phyloP scores from a whole-genome alignment of 1,139 yeast species.

The Sugiyamaella xylanicola region DNA sequence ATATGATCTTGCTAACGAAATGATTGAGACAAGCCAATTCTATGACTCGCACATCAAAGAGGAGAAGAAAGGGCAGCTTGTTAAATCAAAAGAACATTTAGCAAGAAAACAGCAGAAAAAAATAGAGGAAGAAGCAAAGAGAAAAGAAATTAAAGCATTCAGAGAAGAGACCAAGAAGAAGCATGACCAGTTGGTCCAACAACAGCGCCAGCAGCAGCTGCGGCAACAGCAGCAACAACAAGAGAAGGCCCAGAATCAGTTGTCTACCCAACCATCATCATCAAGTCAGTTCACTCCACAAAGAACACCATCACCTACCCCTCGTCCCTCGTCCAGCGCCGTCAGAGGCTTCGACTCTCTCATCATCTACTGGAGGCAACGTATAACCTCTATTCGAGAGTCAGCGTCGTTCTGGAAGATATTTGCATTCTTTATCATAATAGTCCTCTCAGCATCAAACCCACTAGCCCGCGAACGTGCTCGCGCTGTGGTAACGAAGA shows the following conservation, averaged over 20 bases:
- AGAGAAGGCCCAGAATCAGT: background rate
- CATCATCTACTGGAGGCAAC: conserved; percentile 16
- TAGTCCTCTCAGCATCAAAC: conserved; percentile 28
- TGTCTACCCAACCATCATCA: background rate
- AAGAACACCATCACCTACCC: background rate
- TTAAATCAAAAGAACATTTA: conserved; percentile 16
- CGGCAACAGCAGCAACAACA: conserved; percentile 9
- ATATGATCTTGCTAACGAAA: conserved; percentile 33
- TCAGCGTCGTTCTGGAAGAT: conserved; percentile 10
- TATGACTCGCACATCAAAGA: conserved; percentile 23
- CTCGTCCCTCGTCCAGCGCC: background rate
- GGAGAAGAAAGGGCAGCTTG: conserved; percentile 21
- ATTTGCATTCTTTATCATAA: conserved; percentile 26
- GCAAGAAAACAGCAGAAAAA: conserved; percentile 2
- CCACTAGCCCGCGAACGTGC: conserved; percentile 25
- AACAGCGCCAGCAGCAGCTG: conserved; percentile 3
- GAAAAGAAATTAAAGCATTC: conserved; percentile 1
- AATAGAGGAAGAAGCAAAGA: conserved; percentile 3
- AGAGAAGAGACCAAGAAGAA: conserved; percentile 5
- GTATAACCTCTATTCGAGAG: background rate
- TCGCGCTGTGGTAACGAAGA: conserved; percentile 15
- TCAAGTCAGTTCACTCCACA: background rate
- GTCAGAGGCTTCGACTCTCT: conserved; percentile 2
- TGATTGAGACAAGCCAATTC: conserved; percentile 24
- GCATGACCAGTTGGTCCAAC: background rate